phyloP scores from a whole-genome alignment of 805 yeast genomes.

The Candida patagonica region DNA sequence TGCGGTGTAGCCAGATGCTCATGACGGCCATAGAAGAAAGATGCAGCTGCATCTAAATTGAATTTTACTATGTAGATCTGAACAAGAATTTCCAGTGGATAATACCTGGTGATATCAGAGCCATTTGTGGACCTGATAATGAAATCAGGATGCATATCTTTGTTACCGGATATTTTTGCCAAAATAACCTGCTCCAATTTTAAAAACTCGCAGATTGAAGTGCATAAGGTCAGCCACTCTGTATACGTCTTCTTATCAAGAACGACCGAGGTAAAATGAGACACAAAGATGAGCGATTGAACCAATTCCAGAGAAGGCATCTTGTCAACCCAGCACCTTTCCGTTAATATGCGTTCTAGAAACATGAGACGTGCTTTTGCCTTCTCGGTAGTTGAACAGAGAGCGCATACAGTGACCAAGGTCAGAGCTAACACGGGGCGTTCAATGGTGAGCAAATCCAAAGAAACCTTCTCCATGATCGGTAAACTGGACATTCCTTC shows the following conservation, averaged over 20 bases:
- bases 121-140: slow-evolving; percentile 3
- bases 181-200: too few species aligned
- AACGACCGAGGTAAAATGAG: slow-evolving; percentile 12
- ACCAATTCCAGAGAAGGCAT: slow-evolving; percentile 4
- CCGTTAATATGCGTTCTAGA: slow-evolving; percentile 11
- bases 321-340: slow-evolving; percentile 6
- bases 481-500: slow-evolving; percentile 4
- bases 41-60: neutral
- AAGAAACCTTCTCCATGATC: slow-evolving; percentile 1
- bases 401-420: slow-evolving; percentile 7
- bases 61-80: neutral
- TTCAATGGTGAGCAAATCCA: slow-evolving; percentile 2
- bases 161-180: too few species aligned
- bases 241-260: slow-evolving; percentile 7
- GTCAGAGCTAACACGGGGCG: slow-evolving; percentile 10
- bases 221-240: slow-evolving; percentile 1
- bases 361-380: slow-evolving; percentile 9
- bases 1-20: too few species aligned
- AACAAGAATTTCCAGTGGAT: neutral
- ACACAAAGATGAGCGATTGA: slow-evolving; percentile 13
- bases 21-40: too few species aligned
- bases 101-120: neutral
- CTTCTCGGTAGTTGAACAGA: slow-evolving; percentile 6
- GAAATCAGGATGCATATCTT: too few species aligned
- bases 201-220: too few species aligned